Percentiles rank a stretch among this genome's conserved stretches.
These are phyloP conservation scores for Sclerotinia subarctica DNA, from an alignment of 2,329 filamentous ascomycete species.

Conservation along the genomic window DNA sequence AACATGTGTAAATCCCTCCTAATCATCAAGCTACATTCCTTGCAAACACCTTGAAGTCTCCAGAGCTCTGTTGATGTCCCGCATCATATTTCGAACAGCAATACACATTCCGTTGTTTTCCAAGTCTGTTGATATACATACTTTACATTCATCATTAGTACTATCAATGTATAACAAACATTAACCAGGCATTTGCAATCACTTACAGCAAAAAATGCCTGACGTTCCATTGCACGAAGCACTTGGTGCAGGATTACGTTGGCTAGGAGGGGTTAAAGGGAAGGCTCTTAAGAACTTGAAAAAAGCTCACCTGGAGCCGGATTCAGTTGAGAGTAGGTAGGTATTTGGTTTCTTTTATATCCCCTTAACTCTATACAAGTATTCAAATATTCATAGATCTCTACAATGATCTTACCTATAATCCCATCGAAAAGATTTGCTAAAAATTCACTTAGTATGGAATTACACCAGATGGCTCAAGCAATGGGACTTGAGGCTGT, in stretches of 20 bases:
- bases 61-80: neutral
- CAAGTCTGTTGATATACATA: neutral
- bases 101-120: neutral
- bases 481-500: neutral
- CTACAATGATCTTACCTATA: neutral
- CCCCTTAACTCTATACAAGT: neutral
- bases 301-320: neutral
- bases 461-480: neutral
- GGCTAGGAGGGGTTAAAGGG: neutral
- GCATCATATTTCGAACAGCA: too few relatives aligned
- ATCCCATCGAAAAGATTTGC: neutral
- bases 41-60: neutral
- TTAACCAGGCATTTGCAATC: neutral
- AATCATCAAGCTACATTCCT: neutral
- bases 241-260: neutral
- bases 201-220: neutral
- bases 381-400: neutral
- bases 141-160: too few relatives aligned
- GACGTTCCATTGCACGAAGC: neutral
- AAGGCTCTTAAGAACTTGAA: neutral
- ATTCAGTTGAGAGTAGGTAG: neutral
- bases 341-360: neutral
- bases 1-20: neutral
- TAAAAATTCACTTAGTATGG: neutral
- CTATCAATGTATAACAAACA: neutral